phyloP scores from a whole-genome alignment of 2,329 filamentous ascomycete genomes.

The Escovopsis sp. region DNA sequence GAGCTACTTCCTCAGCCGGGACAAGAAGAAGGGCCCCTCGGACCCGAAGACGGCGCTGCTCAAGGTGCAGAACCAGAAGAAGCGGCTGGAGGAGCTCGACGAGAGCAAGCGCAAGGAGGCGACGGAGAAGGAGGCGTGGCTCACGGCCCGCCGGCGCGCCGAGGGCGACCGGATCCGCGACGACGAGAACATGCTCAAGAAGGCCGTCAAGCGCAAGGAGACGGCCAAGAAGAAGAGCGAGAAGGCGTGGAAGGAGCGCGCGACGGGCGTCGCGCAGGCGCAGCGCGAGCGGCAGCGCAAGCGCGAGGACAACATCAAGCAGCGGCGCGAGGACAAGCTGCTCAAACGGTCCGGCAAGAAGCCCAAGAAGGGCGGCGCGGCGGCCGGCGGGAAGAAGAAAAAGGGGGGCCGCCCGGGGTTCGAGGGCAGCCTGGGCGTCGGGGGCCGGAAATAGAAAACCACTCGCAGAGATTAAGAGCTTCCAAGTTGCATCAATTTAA shows the following conservation, averaged over 20 bases:
- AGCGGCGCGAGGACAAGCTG: slow-evolving; percentile 59
- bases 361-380: slow-evolving; percentile 22
- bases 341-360: slow-evolving; percentile 44
- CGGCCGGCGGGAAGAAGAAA: slow-evolving; percentile 19
- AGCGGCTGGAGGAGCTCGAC: slow-evolving; percentile 60
- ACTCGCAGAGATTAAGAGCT: slow-evolving; percentile 2
- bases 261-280: slow-evolving; percentile 57
- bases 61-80: slow-evolving; percentile 74
- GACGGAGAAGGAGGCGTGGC: slow-evolving; percentile 86
- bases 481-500: neutral
- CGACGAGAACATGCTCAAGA: slow-evolving; percentile 77
- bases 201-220: slow-evolving; percentile 88
- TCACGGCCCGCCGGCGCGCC: slow-evolving; percentile 75
- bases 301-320: slow-evolving; percentile 62
- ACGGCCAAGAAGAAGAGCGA: slow-evolving; percentile 81
- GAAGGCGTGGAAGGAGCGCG: slow-evolving; percentile 67
- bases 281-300: slow-evolving; percentile 72
- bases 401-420: slow-evolving; percentile 49
- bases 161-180: slow-evolving; percentile 84
- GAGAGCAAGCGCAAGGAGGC: slow-evolving; percentile 72
- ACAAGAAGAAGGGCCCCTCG: slow-evolving; percentile 65
- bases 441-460: slow-evolving; percentile 32
- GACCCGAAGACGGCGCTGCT: slow-evolving; percentile 79
- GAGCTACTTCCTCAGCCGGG: slow-evolving; percentile 36
- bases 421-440: slow-evolving; percentile 50